Base-by-base conservation (phyloP, 208 protist species). In the Leishmania major region DNA sequence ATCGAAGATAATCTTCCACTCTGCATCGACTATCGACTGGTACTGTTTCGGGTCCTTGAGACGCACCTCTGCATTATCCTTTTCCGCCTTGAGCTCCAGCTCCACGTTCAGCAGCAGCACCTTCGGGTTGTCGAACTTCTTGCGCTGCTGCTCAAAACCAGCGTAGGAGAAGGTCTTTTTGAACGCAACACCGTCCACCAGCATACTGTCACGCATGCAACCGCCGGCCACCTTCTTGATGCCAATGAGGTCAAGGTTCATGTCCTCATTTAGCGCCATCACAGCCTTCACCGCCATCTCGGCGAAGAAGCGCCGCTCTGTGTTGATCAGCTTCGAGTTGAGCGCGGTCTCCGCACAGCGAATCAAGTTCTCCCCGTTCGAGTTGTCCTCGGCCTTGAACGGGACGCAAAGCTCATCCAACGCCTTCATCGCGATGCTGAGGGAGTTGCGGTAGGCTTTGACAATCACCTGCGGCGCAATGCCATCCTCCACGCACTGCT, bases 161-260 rank as follows among this genome's bases (percentile, higher is more conserved):
- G 99, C 99, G 92, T 99, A 99, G 13, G 98, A 99, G 84, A 99
- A 99, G 51, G 99, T 99, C 93, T 99, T 99, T 93, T 99, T 99
- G 96, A 99, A 99, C 1, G 99, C 99, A 31, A 99, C 99, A 79
- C 99, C 99, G 73, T 99, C 92, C 71, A 99, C 97, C 45, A 99
- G 94, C 15, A 99, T 78, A 72, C 99, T 99, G 60, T 99, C 99
- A 87, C 98, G 80, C 90, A 99, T 97, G 82, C 98, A 96, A 76
- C 99, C 99, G 82, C 99, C 99, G n/a, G 90, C 86, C 40, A 99
- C 99, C 90, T 99, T 99, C 91, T 99, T 99, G 72, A 99, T 99
- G 47, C 99, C 99, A 87, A 99, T 99, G 89, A 99, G 96, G 67
- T 99, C 94, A 35, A 99, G 89, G 80, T 99, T 96, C 75, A 99